Conservation (phyloP, 768 basidiomycete genomes). For the Amanita thiersii region DNA sequence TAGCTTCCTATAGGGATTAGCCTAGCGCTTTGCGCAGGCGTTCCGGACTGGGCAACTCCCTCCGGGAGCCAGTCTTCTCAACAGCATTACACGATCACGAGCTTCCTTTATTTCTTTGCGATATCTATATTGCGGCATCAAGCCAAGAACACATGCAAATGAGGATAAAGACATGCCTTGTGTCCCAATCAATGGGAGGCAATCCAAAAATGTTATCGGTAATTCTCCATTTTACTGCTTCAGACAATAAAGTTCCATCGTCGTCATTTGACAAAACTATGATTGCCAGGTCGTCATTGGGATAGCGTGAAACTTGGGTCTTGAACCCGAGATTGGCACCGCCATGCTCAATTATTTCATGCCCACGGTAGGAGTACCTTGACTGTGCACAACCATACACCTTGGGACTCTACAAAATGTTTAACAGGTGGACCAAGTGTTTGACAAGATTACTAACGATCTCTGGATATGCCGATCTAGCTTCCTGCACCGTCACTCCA, state of each 20-base stretch:
- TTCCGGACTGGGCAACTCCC: no score
- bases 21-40: no score
- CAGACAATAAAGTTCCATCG: not conserved
- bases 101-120: no score
- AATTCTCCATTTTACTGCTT: not conserved
- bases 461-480: conserved; percentile 21
- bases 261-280: not conserved
- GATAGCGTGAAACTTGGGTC: not conserved
- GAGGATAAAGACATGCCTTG: not conserved
- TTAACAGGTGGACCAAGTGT: not conserved
- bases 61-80: no score
- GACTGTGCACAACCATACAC: conserved; percentile 22
- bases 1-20: no score
- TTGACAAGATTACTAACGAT: conserved; percentile 15
- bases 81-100: no score
- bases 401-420: conserved; percentile 17
- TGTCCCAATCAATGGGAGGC: not conserved
- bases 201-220: not conserved
- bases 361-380: conserved; percentile 17
- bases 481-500: no score
- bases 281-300: not conserved
- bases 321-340: conserved; percentile 12
- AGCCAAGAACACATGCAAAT: no score
- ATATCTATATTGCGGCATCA: no score
- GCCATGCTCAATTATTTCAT: conserved; percentile 16